These are phyloP conservation scores for Candida broadrunensis DNA, from an alignment of 805 yeast genomes.

Conservation along the genomic window DNA sequence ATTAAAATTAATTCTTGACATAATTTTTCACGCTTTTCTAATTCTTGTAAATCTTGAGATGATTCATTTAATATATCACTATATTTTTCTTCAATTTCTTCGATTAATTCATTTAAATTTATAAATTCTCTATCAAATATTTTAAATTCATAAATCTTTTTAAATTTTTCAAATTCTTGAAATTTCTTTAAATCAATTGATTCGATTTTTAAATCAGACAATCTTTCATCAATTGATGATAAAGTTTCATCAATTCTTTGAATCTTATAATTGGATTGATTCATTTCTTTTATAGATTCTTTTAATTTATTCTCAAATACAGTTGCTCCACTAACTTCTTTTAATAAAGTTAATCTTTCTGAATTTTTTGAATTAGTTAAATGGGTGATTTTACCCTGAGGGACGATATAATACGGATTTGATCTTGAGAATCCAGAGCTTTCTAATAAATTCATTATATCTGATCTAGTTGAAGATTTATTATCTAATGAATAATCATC, in stretches of 20 bases:
- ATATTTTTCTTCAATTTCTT: slow-evolving; percentile 57
- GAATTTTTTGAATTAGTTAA: slow-evolving; percentile 85
- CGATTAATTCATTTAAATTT: slow-evolving; percentile 59
- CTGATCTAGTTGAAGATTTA: slow-evolving; percentile 73
- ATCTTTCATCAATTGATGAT: slow-evolving; percentile 63
- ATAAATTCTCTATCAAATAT: slow-evolving; percentile 73
- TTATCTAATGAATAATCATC: slow-evolving; percentile 88
- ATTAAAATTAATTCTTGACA: slow-evolving; percentile 44
- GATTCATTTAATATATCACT: slow-evolving; percentile 49
- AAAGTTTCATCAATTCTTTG: slow-evolving; percentile 74
- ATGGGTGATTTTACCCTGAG: slow-evolving; percentile 89
- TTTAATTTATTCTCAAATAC: slow-evolving; percentile 79
- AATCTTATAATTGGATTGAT: slow-evolving; percentile 63
- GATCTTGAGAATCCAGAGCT: slow-evolving; percentile 89
- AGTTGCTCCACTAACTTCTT: slow-evolving; percentile 94
- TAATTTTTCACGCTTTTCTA: slow-evolving; percentile 58
- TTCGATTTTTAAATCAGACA: slow-evolving; percentile 78
- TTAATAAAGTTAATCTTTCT: slow-evolving; percentile 73
- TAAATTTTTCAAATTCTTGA: slow-evolving; percentile 63
- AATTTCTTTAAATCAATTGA: slow-evolving; percentile 68
- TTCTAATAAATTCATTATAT: slow-evolving; percentile 77
- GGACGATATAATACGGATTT: slow-evolving; percentile 94
- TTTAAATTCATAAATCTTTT: slow-evolving; percentile 71
- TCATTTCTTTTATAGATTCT: slow-evolving; percentile 80
- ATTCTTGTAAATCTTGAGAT: slow-evolving; percentile 48